These are phyloP conservation scores for Tympanopsis confertula DNA, from an alignment of 2,329 filamentous ascomycete species.

Conservation along the genomic window DNA sequence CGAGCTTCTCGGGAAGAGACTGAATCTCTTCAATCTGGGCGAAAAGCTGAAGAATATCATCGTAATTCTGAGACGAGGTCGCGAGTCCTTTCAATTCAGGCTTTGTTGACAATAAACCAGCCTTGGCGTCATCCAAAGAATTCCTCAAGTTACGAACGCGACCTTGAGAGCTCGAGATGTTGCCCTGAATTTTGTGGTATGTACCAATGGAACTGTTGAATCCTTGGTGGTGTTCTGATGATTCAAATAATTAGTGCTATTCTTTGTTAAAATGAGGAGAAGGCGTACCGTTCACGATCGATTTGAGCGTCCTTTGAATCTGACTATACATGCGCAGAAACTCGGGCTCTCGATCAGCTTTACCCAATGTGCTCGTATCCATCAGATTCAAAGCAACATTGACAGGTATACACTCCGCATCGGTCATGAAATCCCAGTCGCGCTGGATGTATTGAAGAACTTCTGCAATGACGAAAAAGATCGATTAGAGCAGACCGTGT, in stretches of 20 bases:
- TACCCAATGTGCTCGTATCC: slow-evolving; percentile 83
- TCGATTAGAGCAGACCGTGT: too few relatives aligned
- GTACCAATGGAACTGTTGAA: slow-evolving; percentile 99
- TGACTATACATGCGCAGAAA: slow-evolving; percentile 77
- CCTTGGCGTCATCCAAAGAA: slow-evolving; percentile 70
- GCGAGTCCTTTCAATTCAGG: slow-evolving; percentile 86
- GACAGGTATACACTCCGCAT: slow-evolving; percentile 79
- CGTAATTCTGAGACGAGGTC: slow-evolving; percentile 77
- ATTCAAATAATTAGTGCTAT: background rate
- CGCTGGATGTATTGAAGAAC: slow-evolving; percentile 73
- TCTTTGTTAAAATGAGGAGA: background rate
- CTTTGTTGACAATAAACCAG: slow-evolving; percentile 71
- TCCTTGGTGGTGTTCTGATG: slow-evolving; percentile 74
- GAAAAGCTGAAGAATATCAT: slow-evolving; percentile 74
- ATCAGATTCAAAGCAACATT: slow-evolving; percentile 91
- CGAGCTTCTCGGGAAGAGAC: slow-evolving; percentile 78
- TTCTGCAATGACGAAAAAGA: slow-evolving; percentile 38
- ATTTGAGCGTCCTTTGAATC: slow-evolving; percentile 84
- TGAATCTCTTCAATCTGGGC: slow-evolving; percentile 80
- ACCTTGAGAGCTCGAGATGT: slow-evolving; percentile 78
- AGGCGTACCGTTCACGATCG: slow-evolving; percentile 68
- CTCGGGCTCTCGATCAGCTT: slow-evolving; percentile 75
- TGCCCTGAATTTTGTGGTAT: slow-evolving; percentile 95
- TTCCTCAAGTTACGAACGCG: slow-evolving; percentile 74
- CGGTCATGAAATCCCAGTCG: slow-evolving; percentile 87